Evolutionary conservation across 768 basidiomycete genomes (phyloP), one percentile per base, ranked within the genome.

Genomic region (Heimioporus sp.): DNA sequence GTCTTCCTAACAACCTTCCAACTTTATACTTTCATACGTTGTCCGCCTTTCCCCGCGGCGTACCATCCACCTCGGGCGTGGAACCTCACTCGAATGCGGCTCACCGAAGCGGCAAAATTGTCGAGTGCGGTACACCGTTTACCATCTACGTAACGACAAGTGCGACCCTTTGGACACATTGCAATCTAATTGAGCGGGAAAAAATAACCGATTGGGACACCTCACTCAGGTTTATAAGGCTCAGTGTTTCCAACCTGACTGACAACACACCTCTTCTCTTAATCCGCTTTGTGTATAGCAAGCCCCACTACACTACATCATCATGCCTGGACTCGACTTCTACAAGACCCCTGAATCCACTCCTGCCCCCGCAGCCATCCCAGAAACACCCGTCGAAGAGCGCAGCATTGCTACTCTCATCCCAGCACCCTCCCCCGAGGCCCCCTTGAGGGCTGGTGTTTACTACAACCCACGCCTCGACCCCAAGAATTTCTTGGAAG

Each of bases 381-480:
- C 60, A 9, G 34, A 45, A 7, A 53, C 47, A 0, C 61, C 59
- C 10, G 3, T 49, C 15, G 36, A 53, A 28, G 54, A 44, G 21
- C 24, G 48, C 24, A 52, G 32, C 8, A 0, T 19, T 12, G 1
- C 48, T 19, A 3, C n/a, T 2, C 19, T 45, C 13, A 4, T 13
- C 28, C 30, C 15, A 8, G 43, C 57, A 13, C 54, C 59, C 36
- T 48, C 56, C 11, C 57, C 65, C 1, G 49, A 46, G 12, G 3
- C 7, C 2, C 45, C 57, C 2, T 51, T 58, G 49, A 68, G 41
- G 19, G 9, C 54, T 5, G 64, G 49, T 11, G 69, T 68, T 3
- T 89, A 87, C 67, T 80, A 82, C 65, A 90, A 88, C 62, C 49
- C 86, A 43, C 85, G 86, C 30, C 69, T 89, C 15, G 83, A 87